These are phyloP conservation scores for Brasilioporus rufonigricans DNA, from an alignment of 768 basidiomycete species.

Conservation along the genomic window DNA sequence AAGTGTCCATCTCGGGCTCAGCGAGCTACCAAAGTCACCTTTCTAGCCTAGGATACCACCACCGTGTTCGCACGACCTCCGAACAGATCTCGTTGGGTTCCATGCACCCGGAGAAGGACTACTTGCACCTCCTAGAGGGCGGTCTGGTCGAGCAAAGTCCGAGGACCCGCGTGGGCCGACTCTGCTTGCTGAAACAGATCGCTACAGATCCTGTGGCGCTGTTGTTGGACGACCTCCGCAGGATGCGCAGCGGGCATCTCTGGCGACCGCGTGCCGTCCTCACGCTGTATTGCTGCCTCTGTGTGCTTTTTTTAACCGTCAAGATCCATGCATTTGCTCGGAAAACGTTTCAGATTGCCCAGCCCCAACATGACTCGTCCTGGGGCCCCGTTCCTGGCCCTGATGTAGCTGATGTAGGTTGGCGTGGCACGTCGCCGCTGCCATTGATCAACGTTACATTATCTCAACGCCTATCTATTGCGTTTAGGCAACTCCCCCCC, in stretches of 20 bases:
- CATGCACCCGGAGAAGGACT: slow-evolving; percentile 3
- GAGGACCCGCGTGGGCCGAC: slow-evolving; percentile 13
- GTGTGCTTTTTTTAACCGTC: slow-evolving; percentile 38
- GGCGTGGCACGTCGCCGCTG: slow-evolving; percentile 7
- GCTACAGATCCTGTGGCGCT: slow-evolving; percentile 22
- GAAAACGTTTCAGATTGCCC: background rate
- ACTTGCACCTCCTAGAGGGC: slow-evolving; percentile 15
- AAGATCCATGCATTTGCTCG: slow-evolving; percentile 20
- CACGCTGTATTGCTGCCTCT: slow-evolving; percentile 41
- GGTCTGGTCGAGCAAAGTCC: slow-evolving; percentile 14
- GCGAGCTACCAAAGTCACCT: slow-evolving; percentile 47
- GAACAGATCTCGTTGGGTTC: slow-evolving; percentile 17
- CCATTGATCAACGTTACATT: slow-evolving; percentile 29
- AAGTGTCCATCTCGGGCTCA: slow-evolving; percentile 31
- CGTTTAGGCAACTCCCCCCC: slow-evolving; percentile 30
- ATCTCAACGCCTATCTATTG: slow-evolving; percentile 35
- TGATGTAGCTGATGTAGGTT: background rate
- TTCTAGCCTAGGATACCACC: slow-evolving; percentile 41
- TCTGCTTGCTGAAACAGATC: slow-evolving; percentile 29
- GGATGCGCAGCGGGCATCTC: slow-evolving; percentile 21
- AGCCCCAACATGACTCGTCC: background rate
- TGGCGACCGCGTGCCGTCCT: slow-evolving; percentile 33
- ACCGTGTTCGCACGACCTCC: slow-evolving; percentile 35
- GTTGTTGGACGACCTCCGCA: slow-evolving; percentile 26
- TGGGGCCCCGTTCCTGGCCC: background rate